phyloP scores from a whole-genome alignment of 1,284 basidiomycete genomes.

The Sphaerobolus stellatus region DNA sequence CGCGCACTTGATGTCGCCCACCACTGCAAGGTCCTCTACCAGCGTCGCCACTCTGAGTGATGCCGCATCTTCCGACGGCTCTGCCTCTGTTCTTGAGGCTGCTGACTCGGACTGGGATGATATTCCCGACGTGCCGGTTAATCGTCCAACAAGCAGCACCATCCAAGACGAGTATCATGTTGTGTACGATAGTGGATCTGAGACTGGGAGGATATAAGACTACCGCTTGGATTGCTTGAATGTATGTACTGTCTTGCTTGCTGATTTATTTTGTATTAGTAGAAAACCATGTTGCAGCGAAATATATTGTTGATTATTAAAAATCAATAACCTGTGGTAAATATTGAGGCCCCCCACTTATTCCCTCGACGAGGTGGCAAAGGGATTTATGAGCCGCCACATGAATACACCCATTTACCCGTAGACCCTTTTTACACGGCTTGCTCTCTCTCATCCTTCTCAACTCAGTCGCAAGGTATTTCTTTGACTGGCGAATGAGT shows the following conservation, averaged over 20 bases:
- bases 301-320: not conserved
- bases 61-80: slow-evolving; percentile 5
- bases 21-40: slow-evolving; percentile 22
- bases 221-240: not conserved
- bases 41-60: slow-evolving; percentile 3
- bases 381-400: too few relatives aligned
- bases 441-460: too few relatives aligned
- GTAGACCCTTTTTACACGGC: too few relatives aligned
- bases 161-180: slow-evolving; percentile 13
- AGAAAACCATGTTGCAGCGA: not conserved
- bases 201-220: not conserved
- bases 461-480: too few relatives aligned
- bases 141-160: not conserved
- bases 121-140: not conserved
- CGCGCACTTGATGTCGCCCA: slow-evolving; percentile 19
- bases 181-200: slow-evolving; percentile 14
- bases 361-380: too few relatives aligned
- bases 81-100: slow-evolving; percentile 1
- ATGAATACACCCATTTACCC: too few relatives aligned
- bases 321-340: not conserved
- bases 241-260: not conserved
- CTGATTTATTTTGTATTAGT: not conserved
- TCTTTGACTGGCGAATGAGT: too few relatives aligned
- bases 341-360: too few relatives aligned
- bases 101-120: slow-evolving; percentile 12